Conservation (phyloP, 352 stramenopile species). For the Phytophthora fragariae region DNA sequence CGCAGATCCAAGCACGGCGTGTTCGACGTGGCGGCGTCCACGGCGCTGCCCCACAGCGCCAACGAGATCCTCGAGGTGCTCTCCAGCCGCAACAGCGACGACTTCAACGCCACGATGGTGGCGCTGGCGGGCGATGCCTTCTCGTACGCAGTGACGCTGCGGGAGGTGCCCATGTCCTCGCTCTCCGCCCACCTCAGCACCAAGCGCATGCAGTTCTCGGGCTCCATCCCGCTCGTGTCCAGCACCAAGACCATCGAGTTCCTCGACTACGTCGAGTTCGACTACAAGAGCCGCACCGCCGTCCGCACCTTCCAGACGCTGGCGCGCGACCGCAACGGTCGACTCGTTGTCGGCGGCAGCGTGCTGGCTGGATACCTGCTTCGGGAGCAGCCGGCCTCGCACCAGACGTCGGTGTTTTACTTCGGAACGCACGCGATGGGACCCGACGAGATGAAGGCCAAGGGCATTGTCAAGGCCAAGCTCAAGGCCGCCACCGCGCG, state of each 20-base stretch:
- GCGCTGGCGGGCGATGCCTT: constrained; percentile 43
- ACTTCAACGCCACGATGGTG: constrained; percentile 52
- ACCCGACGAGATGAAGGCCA: constrained; percentile 11
- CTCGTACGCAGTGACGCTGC: constrained; percentile 45
- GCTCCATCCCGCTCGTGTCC: constrained; percentile 37
- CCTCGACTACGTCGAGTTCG: constrained; percentile 40
- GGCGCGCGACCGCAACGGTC: constrained; percentile 25
- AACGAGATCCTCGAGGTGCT: constrained; percentile 41
- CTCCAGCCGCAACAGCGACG: constrained; percentile 43
- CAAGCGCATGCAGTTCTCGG: constrained; percentile 42
- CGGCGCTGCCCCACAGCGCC: constrained; percentile 38
- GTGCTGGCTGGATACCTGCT: constrained; percentile 42
- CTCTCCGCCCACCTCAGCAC: constrained; percentile 30
- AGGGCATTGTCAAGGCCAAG: constrained; percentile 31
- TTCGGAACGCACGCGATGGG: constrained; percentile 28
- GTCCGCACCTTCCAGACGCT: constrained; percentile 40
- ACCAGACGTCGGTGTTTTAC: constrained; percentile 49
- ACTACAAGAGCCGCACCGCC: constrained; percentile 34
- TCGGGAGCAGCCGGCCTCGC: constrained; percentile 22
- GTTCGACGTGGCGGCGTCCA: constrained; percentile 32
- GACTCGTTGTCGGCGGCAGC: constrained; percentile 36
- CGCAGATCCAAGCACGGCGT: constrained; percentile 22
- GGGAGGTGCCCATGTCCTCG: constrained; percentile 30
- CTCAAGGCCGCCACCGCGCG: constrained; percentile 27
- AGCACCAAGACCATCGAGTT: constrained; percentile 45